Evolutionary conservation across 192 early-diverging fungal species (phyloP), one percentile per base, ranked within the genome.

Genomic region (Mortierella claussenii): DNA sequence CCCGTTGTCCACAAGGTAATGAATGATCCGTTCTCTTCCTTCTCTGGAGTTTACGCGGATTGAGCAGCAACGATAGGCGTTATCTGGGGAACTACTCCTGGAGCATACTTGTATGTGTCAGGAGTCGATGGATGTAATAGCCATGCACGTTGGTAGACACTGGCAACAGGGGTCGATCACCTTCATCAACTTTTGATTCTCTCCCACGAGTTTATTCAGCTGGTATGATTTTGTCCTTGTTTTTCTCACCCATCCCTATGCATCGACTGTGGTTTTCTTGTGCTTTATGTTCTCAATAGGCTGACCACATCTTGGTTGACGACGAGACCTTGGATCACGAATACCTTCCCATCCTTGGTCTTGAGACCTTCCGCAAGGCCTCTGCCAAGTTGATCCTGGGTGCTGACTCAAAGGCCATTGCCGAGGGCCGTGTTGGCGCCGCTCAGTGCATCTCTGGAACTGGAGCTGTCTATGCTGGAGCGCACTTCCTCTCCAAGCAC

Each of bases 381-480:
- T 90, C 96, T 1, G 86, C 86, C 36, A 86, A 81, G 59, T 83
- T 99, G 50, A 94, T 98, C 47, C 83, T 97, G 27, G 96, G 97
- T 28, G 78, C 69, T 1, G 81, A 94, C 75, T 93, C 86, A 60
- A 80, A 83, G 11, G 94, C 91, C 8, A 80, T 95, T 46, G 59
- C 64, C 11, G 90, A 95, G 56, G 83, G 85, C 21, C 82, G 94
- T 33, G 93, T 93, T 69, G 66, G 82, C 70, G 84, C 87, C 7
- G 88, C 91, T 53, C 97, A 99, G 80, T 92, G 94, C 26, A 96
- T 99, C 75, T 98, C 96, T 9, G 97, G 97, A 37, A 95, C 96
- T 3, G 97, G 97, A 40, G 97, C 97, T 17, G 88, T 89, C 50
- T 90, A 93, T 54, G 80, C 95, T 10, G 97, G 89, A 37, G 95